A percentile compares a stretch with the other conserved stretches of the same genome.
These are phyloP conservation scores for Scedosporium boydii DNA, from an alignment of 2,329 filamentous ascomycete species.

Conservation along the genomic window DNA sequence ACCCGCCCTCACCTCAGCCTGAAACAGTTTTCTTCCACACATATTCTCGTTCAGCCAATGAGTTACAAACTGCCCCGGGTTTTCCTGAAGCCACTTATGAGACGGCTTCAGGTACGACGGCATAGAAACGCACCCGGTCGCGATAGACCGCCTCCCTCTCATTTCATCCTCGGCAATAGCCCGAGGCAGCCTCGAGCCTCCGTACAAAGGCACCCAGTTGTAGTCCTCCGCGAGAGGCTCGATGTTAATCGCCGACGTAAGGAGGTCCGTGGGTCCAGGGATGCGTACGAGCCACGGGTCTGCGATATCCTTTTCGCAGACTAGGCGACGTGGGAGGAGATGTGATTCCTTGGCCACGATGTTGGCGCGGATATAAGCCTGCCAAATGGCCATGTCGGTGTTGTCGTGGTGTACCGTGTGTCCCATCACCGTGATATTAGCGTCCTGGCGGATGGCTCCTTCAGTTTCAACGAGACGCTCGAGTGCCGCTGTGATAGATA, in stretches of 20 bases:
- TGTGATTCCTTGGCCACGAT: not conserved
- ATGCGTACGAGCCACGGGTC: not conserved
- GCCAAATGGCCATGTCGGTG: not conserved
- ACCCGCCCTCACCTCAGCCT: not conserved
- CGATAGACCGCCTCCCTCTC: not conserved
- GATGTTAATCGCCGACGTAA: not conserved
- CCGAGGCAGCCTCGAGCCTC: not conserved
- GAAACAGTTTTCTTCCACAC: not conserved
- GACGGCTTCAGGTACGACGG: not conserved
- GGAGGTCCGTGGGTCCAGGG: not conserved
- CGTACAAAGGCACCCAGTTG: not conserved
- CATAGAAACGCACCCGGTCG: not conserved
- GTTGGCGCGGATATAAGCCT: not conserved
- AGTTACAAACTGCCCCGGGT: not conserved
- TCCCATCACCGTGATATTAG: not conserved
- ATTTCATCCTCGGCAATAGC: not conserved
- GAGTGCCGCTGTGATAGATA: not conserved
- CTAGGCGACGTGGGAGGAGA: not conserved
- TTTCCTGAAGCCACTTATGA: not conserved
- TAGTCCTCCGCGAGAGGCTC: not conserved
- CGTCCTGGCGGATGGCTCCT: not conserved
- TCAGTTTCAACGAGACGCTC: not conserved
- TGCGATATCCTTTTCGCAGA: not conserved
- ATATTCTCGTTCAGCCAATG: not conserved
- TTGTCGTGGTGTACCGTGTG: not conserved